Percentiles rank a stretch among this genome's conserved stretches.
These are phyloP conservation scores for rapeseed (Brassica napus) DNA, from an alignment of 345 rosid genomes.

Conservation along the genomic window DNA sequence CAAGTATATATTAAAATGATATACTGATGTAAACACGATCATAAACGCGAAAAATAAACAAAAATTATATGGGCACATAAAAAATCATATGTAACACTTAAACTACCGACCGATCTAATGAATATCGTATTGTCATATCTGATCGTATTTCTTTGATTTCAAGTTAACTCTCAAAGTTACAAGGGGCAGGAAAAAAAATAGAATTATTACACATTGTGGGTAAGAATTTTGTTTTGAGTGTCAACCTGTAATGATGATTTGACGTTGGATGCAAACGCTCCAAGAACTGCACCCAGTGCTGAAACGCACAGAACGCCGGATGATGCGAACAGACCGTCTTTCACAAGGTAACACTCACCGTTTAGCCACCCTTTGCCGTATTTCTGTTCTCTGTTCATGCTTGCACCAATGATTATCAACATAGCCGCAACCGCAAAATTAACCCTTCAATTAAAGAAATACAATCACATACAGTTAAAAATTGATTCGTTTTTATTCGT, in stretches of 20 bases:
- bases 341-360: conserved; percentile 68
- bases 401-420: conserved; percentile 53
- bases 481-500: not conserved
- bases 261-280: conserved; percentile 35
- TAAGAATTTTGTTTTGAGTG: conserved; percentile 19
- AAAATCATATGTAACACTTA: not conserved
- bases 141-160: not conserved
- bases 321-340: conserved; percentile 53
- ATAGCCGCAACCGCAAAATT: conserved; percentile 53
- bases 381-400: conserved; percentile 67
- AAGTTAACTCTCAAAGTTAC: not conserved
- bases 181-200: not conserved
- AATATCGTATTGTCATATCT: not conserved
- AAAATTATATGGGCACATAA: not conserved
- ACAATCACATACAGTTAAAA: not conserved
- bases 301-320: conserved; percentile 49
- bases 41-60: not conserved
- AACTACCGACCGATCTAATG: not conserved
- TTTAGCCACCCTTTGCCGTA: conserved; percentile 82
- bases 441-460: conserved; percentile 47
- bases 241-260: conserved; percentile 19
- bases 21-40: not conserved
- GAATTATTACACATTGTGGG: conserved; percentile 17
- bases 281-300: conserved; percentile 41
- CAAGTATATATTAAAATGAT: not conserved